Conservation (phyloP, 23 red algal genomes). For the Agarophyton chilense region DNA sequence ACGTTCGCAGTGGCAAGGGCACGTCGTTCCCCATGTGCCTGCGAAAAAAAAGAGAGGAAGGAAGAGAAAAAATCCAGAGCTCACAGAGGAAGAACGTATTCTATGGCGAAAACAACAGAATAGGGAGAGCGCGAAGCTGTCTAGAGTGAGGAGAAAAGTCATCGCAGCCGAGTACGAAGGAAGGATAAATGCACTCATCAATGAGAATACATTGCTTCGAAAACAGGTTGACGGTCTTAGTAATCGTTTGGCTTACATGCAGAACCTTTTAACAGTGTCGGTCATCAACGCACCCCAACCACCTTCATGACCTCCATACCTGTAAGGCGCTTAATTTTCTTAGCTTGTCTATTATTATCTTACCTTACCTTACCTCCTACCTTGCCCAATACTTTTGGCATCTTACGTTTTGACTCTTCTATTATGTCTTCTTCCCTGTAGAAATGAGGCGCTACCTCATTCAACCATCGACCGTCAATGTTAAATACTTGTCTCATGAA, state of each 20-base stretch:
- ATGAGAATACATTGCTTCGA: slow-evolving; percentile 44
- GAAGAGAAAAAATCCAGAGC: slow-evolving; percentile 69
- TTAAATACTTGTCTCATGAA: slow-evolving; percentile 88
- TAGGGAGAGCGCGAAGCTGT: slow-evolving; percentile 71
- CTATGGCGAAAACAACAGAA: slow-evolving; percentile 68
- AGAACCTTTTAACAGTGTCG: slow-evolving; percentile 66
- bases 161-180: slow-evolving; percentile 66
- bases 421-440: slow-evolving; percentile 79
- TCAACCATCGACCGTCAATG: slow-evolving; percentile 79
- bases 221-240: slow-evolving; percentile 59
- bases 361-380: slow-evolving; percentile 16
- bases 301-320: background rate
- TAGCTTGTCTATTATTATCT: background rate
- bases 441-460: slow-evolving; percentile 81
- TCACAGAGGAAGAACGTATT: slow-evolving; percentile 69
- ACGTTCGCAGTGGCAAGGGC: background rate
- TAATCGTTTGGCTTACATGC: slow-evolving; percentile 55
- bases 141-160: slow-evolving; percentile 64
- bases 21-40: background rate
- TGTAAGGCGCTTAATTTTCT: background rate
- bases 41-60: slow-evolving; percentile 60
- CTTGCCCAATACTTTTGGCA: slow-evolving; percentile 64
- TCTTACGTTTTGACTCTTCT: slow-evolving; percentile 62
- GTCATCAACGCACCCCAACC: slow-evolving; percentile 16
- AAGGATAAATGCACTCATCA: slow-evolving; percentile 33